These are phyloP conservation scores for Trichophyton rubrum DNA, from an alignment of 2,329 filamentous ascomycete genomes.

Conservation along the genomic window DNA sequence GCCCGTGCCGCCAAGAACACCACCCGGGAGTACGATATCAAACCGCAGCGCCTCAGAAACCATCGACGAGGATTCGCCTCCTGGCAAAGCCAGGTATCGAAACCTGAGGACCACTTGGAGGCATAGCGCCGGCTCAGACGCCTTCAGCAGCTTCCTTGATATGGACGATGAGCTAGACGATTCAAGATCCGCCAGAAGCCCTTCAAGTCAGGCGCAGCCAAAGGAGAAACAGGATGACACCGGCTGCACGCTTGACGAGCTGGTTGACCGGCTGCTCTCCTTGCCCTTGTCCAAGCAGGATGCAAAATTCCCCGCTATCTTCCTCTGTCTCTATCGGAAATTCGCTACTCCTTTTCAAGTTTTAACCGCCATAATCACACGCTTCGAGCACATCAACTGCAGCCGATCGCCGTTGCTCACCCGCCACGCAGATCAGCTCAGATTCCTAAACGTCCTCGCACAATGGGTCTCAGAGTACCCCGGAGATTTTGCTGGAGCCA, in stretches of 20 bases:
- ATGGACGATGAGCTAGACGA: constrained; percentile 33
- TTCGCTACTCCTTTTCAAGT: constrained; percentile 74
- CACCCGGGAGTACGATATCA: constrained; percentile 25
- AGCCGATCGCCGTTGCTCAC: constrained; percentile 60
- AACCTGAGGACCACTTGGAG: constrained; percentile 28
- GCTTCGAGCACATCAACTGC: constrained; percentile 60
- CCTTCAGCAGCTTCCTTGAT: constrained; percentile 31
- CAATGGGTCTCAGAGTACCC: constrained; percentile 86
- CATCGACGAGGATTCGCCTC: constrained; percentile 20
- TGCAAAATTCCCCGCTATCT: constrained; percentile 74
- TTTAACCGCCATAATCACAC: constrained; percentile 54
- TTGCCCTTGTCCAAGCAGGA: constrained; percentile 78
- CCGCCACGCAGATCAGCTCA: constrained; percentile 67
- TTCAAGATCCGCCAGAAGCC: constrained; percentile 13
- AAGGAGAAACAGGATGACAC: constrained; percentile 26
- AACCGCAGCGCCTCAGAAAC: constrained; percentile 18
- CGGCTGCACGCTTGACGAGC: constrained; percentile 45
- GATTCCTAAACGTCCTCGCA: constrained; percentile 70
- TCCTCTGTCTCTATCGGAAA: constrained; percentile 85
- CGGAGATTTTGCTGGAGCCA: constrained; percentile 75
- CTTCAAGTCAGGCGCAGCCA: constrained; percentile 20
- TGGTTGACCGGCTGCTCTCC: constrained; percentile 76
- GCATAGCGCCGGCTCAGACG: constrained; percentile 29
- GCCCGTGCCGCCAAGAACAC: constrained; percentile 38
- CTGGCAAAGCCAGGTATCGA: constrained; percentile 20